Conservation (phyloP, 805 yeast genomes). For the Candida sakaeoensis region DNA sequence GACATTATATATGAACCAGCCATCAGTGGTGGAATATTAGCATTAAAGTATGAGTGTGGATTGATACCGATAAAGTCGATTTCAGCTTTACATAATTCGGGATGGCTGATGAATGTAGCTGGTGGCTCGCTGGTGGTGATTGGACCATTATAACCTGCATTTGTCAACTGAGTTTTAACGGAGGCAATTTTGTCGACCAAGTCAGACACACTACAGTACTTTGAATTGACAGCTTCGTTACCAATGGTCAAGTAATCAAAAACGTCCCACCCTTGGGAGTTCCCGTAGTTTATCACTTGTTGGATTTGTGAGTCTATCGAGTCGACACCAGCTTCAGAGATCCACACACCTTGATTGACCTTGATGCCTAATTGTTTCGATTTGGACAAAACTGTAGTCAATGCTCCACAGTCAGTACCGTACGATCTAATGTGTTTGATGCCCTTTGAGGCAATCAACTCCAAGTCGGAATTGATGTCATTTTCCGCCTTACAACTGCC, state of each 20-base stretch:
- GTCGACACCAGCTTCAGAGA: constrained; percentile 58
- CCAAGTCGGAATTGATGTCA: constrained; percentile 57
- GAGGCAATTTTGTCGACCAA: constrained; percentile 60
- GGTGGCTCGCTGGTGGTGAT: constrained; percentile 91
- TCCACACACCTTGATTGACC: constrained; percentile 88
- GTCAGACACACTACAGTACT: constrained; percentile 57
- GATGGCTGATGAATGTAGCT: constrained; percentile 58
- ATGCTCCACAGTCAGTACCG: constrained; percentile 80
- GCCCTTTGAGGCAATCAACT: constrained; percentile 54
- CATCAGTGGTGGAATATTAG: constrained; percentile 52
- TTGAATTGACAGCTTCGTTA: constrained; percentile 76
- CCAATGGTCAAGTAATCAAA: constrained; percentile 80
- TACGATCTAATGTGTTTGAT: constrained; percentile 69
- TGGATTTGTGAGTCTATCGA: constrained; percentile 61
- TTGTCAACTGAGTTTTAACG: constrained; percentile 54
- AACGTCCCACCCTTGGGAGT: constrained; percentile 62
- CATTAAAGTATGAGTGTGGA: constrained; percentile 81
- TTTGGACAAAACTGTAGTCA: constrained; percentile 61
- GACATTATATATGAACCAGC: constrained; percentile 70
- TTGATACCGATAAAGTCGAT: constrained; percentile 85
- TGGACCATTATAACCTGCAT: constrained; percentile 73
- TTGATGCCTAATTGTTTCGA: constrained; percentile 57
- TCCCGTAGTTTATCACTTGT: constrained; percentile 46
- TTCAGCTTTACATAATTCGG: constrained; percentile 65
- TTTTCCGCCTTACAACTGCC: constrained; percentile 61